A percentile compares a stretch with the other conserved stretches of the same genome.
These are phyloP conservation scores for Pythium phragmiticola DNA, from an alignment of 352 stramenopile species.

Conservation along the genomic window DNA sequence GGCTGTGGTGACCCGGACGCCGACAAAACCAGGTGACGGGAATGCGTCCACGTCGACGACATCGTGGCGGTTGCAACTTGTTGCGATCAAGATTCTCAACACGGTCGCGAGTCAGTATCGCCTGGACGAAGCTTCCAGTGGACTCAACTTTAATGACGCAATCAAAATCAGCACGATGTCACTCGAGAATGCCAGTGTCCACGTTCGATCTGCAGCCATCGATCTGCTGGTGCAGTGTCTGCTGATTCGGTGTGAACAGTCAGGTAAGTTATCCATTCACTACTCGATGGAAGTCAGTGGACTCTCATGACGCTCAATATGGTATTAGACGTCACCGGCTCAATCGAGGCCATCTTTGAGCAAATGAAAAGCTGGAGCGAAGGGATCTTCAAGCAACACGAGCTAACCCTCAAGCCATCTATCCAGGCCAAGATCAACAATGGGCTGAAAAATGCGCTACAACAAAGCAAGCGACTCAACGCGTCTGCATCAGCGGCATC, in stretches of 20 bases:
- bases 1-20: slow-evolving; percentile 19
- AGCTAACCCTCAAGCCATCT: slow-evolving; percentile 62
- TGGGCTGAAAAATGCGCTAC: slow-evolving; percentile 60
- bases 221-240: slow-evolving; percentile 73
- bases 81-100: slow-evolving; percentile 78
- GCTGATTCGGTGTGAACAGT: slow-evolving; percentile 73
- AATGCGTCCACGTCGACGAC: slow-evolving; percentile 2
- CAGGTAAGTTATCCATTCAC: slow-evolving; percentile 34
- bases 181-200: slow-evolving; percentile 73
- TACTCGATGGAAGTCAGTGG: not conserved
- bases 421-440: slow-evolving; percentile 86
- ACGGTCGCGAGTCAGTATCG: slow-evolving; percentile 79
- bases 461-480: slow-evolving; percentile 64
- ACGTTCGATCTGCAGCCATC: slow-evolving; percentile 68
- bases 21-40: slow-evolving; percentile 20
- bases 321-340: slow-evolving; percentile 52
- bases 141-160: slow-evolving; percentile 52
- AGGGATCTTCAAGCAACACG: slow-evolving; percentile 72
- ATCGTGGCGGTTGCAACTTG: slow-evolving; percentile 69
- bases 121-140: slow-evolving; percentile 54
- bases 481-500: not conserved
- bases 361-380: slow-evolving; percentile 77
- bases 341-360: slow-evolving; percentile 59
- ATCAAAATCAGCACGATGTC: slow-evolving; percentile 63
- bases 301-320: not conserved